A percentile compares a stretch with the other conserved stretches of the same genome.
phyloP scores from a whole-genome alignment of 768 basidiomycete species.

The Leccinum subgranulosum region DNA sequence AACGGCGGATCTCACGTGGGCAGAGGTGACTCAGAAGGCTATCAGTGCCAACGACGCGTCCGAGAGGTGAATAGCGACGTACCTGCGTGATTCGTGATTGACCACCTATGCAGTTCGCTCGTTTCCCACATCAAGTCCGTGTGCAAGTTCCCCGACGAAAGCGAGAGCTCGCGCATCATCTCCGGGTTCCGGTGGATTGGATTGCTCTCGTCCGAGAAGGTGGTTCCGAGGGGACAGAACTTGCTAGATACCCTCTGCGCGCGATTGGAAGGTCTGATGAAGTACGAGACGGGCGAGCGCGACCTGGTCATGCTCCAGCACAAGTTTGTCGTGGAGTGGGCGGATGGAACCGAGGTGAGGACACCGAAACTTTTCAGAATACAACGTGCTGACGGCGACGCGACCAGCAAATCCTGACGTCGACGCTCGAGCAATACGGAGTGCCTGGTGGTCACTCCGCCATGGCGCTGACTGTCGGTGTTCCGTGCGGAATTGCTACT shows the following conservation, averaged over 20 bases:
- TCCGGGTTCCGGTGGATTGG: conserved; percentile 94
- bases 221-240: conserved; percentile 62
- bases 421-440: conserved; percentile 89
- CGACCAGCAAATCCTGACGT: conserved; percentile 75
- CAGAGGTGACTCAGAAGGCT: conserved; percentile 74
- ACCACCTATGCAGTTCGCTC: conserved; percentile 51
- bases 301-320: conserved; percentile 98
- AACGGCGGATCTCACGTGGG: conserved; percentile 72
- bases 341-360: conserved; percentile 70
- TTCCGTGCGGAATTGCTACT: conserved; percentile 92
- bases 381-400: conserved; percentile 2
- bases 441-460: conserved; percentile 75
- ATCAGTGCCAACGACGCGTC: conserved; percentile 62
- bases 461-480: conserved; percentile 89
- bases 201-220: conserved; percentile 72
- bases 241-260: conserved; percentile 93
- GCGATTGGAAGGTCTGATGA: conserved; percentile 86
- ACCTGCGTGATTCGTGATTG: neutral
- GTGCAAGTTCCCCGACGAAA: conserved; percentile 67
- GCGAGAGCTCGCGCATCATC: conserved; percentile 74
- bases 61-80: conserved; percentile 53
- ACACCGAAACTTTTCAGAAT: neutral
- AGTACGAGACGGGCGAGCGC: conserved; percentile 85
- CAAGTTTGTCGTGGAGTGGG: conserved; percentile 91
- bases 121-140: conserved; percentile 67